These are phyloP conservation scores for Fusarium sp. DNA, from an alignment of 2,329 filamentous ascomycete species.

Conservation along the genomic window DNA sequence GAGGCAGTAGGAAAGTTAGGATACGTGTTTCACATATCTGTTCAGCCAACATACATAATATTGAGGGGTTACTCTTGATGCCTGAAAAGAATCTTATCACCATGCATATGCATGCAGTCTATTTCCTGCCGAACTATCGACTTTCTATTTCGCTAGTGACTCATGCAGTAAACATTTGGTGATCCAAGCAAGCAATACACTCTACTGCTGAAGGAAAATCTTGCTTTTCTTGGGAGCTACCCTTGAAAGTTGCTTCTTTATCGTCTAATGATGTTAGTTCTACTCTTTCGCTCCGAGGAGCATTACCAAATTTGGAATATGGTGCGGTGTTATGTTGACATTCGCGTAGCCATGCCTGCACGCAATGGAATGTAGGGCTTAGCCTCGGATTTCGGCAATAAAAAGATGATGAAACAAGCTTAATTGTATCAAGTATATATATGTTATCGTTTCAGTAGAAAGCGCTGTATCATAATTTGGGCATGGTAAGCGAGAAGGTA, in stretches of 20 bases:
- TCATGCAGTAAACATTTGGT: background rate
- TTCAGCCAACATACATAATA: background rate
- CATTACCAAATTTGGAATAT: background rate
- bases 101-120: background rate
- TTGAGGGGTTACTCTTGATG: background rate
- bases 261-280: background rate
- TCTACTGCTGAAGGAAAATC: background rate
- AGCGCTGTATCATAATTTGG: background rate
- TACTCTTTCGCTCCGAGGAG: background rate
- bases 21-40: background rate
- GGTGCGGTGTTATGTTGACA: background rate
- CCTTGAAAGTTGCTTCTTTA: background rate
- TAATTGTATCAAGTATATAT: background rate
- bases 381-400: background rate
- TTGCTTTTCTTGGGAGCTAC: background rate
- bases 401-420: accelerated
- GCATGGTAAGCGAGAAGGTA: background rate
- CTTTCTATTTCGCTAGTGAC: background rate
- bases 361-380: background rate
- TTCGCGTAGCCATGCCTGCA: background rate
- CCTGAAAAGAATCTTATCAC: background rate
- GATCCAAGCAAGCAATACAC: background rate
- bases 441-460: background rate
- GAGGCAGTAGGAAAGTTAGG: accelerated
- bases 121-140: background rate